A percentile compares a stretch with the other conserved stretches of the same genome.
Conservation (phyloP, 176 grass and related monocot genomes). For the Aegilops longissima region DNA sequence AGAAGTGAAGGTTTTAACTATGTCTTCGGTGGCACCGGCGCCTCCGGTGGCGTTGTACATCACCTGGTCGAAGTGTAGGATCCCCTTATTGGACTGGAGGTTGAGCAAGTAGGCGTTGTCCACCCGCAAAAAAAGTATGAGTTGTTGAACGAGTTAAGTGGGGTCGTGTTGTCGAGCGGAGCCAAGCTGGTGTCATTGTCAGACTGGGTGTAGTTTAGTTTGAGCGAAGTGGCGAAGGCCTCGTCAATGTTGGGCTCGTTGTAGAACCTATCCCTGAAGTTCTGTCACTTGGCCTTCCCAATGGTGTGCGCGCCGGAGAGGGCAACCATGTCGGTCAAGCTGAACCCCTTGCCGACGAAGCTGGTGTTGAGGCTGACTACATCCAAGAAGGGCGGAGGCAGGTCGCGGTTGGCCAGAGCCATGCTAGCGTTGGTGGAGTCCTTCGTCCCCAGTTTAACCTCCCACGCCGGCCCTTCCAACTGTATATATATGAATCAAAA, state of each 20-base stretch:
- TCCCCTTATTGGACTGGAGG: too few species aligned
- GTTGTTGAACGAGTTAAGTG: too few species aligned
- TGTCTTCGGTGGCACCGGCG: too few species aligned
- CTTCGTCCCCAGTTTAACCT: slow-evolving; percentile 37
- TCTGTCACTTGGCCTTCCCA: slow-evolving; percentile 43
- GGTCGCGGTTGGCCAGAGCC: neutral
- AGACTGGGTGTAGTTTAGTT: too few species aligned
- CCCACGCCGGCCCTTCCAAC: slow-evolving; percentile 58
- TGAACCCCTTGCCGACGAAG: neutral
- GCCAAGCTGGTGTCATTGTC: too few species aligned
- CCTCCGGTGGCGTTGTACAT: too few species aligned
- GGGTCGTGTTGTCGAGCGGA: too few species aligned
- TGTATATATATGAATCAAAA: neutral
- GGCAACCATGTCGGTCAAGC: slow-evolving; percentile 46
- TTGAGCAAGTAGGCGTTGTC: too few species aligned
- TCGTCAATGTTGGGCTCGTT: slow-evolving; percentile 61
- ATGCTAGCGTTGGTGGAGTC: slow-evolving; percentile 34
- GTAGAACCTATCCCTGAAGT: slow-evolving; percentile 49
- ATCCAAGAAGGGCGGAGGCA: neutral
- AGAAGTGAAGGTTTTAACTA: too few species aligned
- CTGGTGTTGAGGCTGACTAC: neutral
- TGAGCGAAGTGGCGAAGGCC: slow-evolving; percentile 19
- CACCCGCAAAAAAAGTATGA: too few species aligned
- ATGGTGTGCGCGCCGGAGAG: slow-evolving; percentile 77
- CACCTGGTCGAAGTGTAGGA: too few species aligned